phyloP scores from a whole-genome alignment of 2,329 filamentous ascomycete species.

The Pseudogymnoascus sp. region DNA sequence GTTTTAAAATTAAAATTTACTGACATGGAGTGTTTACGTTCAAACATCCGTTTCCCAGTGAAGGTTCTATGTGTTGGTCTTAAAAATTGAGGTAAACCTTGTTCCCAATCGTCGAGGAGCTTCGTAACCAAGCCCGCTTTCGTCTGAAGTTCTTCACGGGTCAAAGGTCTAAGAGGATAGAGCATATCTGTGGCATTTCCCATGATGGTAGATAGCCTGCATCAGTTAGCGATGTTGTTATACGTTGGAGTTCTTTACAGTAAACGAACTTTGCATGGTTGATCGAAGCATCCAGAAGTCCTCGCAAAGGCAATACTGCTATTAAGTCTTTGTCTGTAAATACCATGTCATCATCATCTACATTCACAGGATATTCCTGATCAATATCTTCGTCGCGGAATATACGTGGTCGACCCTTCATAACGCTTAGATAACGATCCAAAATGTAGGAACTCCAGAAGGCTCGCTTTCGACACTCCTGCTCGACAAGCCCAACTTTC shows the following conservation, averaged over 20 bases:
- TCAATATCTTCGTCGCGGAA: slow-evolving; percentile 59
- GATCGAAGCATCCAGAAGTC: slow-evolving; percentile 27
- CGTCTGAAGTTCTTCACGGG: slow-evolving; percentile 31
- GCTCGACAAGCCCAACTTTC: slow-evolving; percentile 18
- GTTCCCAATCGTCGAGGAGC: slow-evolving; percentile 35
- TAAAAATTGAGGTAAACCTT: slow-evolving; percentile 32
- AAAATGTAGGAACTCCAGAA: slow-evolving; percentile 59
- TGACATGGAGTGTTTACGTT: slow-evolving; percentile 36
- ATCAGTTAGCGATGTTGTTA: background rate
- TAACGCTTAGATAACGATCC: slow-evolving; percentile 57
- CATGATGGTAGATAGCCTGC: slow-evolving; percentile 34
- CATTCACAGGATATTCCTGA: slow-evolving; percentile 47
- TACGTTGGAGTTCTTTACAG: background rate
- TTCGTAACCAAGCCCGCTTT: slow-evolving; percentile 33
- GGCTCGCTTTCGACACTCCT: slow-evolving; percentile 48
- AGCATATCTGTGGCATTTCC: slow-evolving; percentile 35
- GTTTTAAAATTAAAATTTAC: slow-evolving; percentile 38
- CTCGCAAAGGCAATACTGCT: slow-evolving; percentile 24
- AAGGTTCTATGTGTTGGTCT: slow-evolving; percentile 12
- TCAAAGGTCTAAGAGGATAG: slow-evolving; percentile 31
- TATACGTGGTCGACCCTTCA: slow-evolving; percentile 52
- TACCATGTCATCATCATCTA: slow-evolving; percentile 51
- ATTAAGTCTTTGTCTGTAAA: background rate
- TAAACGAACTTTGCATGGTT: slow-evolving; percentile 22
- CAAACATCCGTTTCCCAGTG: slow-evolving; percentile 5